phyloP scores from a whole-genome alignment of 2,329 filamentous ascomycete genomes.

The Verticillium nonalfalfae region DNA sequence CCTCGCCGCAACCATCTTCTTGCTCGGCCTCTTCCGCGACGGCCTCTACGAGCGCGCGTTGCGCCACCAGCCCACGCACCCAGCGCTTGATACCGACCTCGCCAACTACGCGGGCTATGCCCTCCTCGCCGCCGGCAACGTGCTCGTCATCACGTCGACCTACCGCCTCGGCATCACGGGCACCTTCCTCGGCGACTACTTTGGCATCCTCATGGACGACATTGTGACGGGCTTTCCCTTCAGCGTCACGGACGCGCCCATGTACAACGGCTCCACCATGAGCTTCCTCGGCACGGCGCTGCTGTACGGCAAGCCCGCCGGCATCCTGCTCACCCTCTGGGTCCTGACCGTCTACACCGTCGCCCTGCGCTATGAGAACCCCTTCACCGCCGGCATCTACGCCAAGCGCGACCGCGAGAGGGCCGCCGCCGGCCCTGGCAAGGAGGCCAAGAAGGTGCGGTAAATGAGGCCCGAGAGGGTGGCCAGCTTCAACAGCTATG shows the following conservation, averaged over 20 bases:
- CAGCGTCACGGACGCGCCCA: slow-evolving; percentile 82
- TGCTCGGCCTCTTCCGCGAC: slow-evolving; percentile 83
- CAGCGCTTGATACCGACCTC: slow-evolving; percentile 56
- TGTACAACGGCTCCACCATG: slow-evolving; percentile 94
- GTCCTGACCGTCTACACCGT: slow-evolving; percentile 75
- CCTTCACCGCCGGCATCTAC: slow-evolving; percentile 91
- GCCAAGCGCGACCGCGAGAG: slow-evolving; percentile 67
- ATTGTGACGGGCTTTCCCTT: slow-evolving; percentile 96
- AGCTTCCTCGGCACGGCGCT: slow-evolving; percentile 86
- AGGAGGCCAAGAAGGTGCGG: slow-evolving; percentile 45
- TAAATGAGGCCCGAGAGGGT: slow-evolving; percentile 20
- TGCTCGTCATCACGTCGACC: slow-evolving; percentile 82
- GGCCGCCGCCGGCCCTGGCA: slow-evolving; percentile 28
- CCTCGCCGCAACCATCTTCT: slow-evolving; percentile 85
- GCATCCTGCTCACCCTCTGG: slow-evolving; percentile 66
- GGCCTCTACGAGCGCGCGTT: slow-evolving; percentile 81
- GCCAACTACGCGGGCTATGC: slow-evolving; percentile 60
- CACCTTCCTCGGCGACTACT: slow-evolving; percentile 97
- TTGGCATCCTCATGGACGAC: slow-evolving; percentile 93
- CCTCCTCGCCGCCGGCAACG: slow-evolving; percentile 70
- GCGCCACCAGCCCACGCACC: slow-evolving; percentile 66
- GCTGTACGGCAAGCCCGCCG: slow-evolving; percentile 81
- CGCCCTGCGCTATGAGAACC: slow-evolving; percentile 83
- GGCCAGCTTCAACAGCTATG: slow-evolving; percentile 11
- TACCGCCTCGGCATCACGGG: slow-evolving; percentile 90